Evolutionary conservation across 257 asterid species (phyloP).

Genomic region (Solanum pennellii): DNA sequence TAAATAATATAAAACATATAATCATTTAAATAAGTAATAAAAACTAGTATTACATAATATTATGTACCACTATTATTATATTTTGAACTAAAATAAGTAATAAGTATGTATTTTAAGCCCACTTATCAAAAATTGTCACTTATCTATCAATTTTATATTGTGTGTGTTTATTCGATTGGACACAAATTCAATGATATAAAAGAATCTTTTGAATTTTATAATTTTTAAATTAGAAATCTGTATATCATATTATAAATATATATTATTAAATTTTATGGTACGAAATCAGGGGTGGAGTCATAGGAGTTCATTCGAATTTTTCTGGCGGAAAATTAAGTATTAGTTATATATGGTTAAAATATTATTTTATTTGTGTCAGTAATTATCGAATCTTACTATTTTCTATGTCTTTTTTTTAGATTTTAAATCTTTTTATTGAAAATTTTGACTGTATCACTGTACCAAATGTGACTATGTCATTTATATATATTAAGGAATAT

Average conservation of each 20-base stretch:
- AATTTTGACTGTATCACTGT: no score
- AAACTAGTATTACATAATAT: no score
- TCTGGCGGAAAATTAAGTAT: no score
- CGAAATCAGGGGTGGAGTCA: no score
- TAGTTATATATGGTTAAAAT: no score
- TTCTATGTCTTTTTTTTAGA: no score
- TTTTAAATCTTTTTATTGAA: no score
- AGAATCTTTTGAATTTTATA: not conserved
- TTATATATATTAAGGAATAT: not conserved
- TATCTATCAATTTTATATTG: not conserved
- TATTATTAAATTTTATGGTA: no score
- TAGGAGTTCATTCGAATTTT: no score
- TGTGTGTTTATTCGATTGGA: not conserved
- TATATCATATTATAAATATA: not conserved
- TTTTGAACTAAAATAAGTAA: not conserved
- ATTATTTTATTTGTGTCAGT: no score
- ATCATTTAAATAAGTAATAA: not conserved
- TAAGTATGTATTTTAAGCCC: not conserved
- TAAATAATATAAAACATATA: no score
- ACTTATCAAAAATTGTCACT: not conserved
- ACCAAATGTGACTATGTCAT: not conserved
- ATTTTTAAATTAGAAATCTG: not conserved
- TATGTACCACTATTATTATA: not conserved
- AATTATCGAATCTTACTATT: no score
- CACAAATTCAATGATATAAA: not conserved